Evolutionary conservation across 2,329 filamentous ascomycete species (phyloP), one percentile per base, ranked within the genome.

Genomic region (Calonectria fujianensis): DNA sequence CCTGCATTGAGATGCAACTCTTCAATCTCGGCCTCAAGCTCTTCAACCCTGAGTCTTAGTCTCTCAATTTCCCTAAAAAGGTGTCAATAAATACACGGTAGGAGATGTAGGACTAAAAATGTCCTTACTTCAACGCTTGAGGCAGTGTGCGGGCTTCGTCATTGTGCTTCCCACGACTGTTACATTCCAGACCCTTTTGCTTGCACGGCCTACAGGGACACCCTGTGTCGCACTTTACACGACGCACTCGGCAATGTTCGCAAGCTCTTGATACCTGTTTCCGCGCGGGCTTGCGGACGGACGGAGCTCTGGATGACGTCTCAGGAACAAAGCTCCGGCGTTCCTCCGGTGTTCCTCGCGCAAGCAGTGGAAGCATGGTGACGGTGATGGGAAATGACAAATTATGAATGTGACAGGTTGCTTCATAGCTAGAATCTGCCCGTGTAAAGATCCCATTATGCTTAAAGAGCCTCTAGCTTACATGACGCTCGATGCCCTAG

Each of bases 11-110:
- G 45, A 27, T 27, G 59, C 24, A 54, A 27, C 31, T 73, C 48
- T 50, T 70, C 68, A 14, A 73, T 57, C 54, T 84, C 77, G 27
- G 69, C 69, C 64, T 84, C 79, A 13, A 87, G 78, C 54, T 86
- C 81, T 32, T 76, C 72, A 20, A 82, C 68, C 11, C 79, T 80
- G 41, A 80, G 71, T 59, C 82, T 82, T 24, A 87, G 73, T 6
- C 81, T 82, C 50, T 85, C 83, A 63, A 86, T 84, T 67, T 85
- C 85, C 51, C 78, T 79, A 35, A 13, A 67, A 32, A 7, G 10
- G 20, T 2, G n/a, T 67, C 13, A 70, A 51, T 7, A 9, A 67
- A 20, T 8, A 35, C 11, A 35, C 20, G 11, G 32, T 18, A 13
- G 14, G 11, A 18, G 7, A 31, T 11, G 7, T 10, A 13, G 29